Conservation (phyloP, 495 filamentous ascomycete genomes). For the Lindgomyces ingoldianus region DNA sequence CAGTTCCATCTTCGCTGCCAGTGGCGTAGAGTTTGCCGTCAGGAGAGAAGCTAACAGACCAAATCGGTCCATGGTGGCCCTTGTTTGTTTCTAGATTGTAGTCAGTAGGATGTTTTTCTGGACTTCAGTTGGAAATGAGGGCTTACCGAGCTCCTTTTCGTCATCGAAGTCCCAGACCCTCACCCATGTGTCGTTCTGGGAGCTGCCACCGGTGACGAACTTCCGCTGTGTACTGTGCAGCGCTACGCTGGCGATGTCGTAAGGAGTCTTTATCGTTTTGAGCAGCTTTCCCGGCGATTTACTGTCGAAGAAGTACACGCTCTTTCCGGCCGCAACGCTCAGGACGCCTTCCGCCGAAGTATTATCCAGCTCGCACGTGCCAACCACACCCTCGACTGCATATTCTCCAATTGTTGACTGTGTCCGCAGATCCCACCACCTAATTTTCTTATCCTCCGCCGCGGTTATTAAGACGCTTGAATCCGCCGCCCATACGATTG, state of each 20-base stretch:
- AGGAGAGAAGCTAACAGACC: conserved; percentile 90
- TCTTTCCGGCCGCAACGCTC: conserved; percentile 79
- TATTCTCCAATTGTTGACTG: conserved; percentile 70
- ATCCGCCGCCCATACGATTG: conserved; percentile 87
- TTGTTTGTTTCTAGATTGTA: conserved; percentile 74
- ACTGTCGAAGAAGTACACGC: conserved; percentile 90
- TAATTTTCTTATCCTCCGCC: conserved; percentile 83
- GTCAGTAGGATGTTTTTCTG: conserved; percentile 27
- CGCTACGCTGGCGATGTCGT: conserved; percentile 86
- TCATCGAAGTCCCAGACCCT: conserved; percentile 85
- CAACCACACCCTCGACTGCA: conserved; percentile 76
- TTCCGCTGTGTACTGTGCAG: conserved; percentile 77
- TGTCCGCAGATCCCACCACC: conserved; percentile 90
- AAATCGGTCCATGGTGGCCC: conserved; percentile 95
- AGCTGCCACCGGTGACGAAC: conserved; percentile 73
- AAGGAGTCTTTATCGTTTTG: conserved; percentile 72
- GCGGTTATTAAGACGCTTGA: conserved; percentile 85
- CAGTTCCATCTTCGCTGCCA: conserved; percentile 94
- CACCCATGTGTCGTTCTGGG: conserved; percentile 89
- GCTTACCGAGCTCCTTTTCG: conserved; percentile 71
- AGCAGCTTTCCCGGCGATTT: conserved; percentile 65
- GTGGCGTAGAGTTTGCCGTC: conserved; percentile 95
- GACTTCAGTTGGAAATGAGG: not conserved
- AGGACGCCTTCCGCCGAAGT: conserved; percentile 47
- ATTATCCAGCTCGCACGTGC: conserved; percentile 76